Percentiles rank a stretch among this genome's conserved stretches.
These are phyloP conservation scores for Trametes cinnabarina DNA, from an alignment of 768 basidiomycete species.

Conservation along the genomic window DNA sequence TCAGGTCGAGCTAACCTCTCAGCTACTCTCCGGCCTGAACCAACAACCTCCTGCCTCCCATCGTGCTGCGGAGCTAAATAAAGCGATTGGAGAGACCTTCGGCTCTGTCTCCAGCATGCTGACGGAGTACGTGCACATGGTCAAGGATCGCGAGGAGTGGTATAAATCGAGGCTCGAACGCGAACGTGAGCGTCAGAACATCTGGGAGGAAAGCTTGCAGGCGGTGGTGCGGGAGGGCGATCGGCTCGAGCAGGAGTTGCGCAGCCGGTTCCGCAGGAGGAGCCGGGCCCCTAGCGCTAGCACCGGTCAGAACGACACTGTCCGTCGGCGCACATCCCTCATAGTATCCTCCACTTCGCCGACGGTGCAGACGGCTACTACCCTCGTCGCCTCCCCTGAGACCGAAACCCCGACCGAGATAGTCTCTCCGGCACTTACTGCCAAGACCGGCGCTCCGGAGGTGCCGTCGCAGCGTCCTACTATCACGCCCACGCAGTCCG, in stretches of 20 bases:
- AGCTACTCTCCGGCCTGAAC: conserved; percentile 54
- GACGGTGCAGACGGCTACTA: background rate
- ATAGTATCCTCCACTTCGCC: background rate
- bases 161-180: conserved; percentile 63
- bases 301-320: conserved; percentile 30
- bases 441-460: conserved; percentile 22
- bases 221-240: conserved; percentile 86
- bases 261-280: conserved; percentile 56
- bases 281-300: conserved; percentile 41
- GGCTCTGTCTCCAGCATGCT: conserved; percentile 54
- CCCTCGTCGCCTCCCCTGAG: background rate
- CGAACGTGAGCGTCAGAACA: conserved; percentile 57
- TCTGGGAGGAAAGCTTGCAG: conserved; percentile 92
- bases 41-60: conserved; percentile 27
- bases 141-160: conserved; percentile 77
- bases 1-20: conserved; percentile 74
- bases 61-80: conserved; percentile 21
- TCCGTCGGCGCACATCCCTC: conserved; percentile 22
- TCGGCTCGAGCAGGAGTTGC: conserved; percentile 75
- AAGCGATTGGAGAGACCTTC: conserved; percentile 46
- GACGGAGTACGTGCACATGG: conserved; percentile 68
- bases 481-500: background rate
- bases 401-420: conserved; percentile 1
- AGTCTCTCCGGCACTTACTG: conserved; percentile 22
- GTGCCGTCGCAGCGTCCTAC: conserved; percentile 1